phyloP scores from a whole-genome alignment of 2,329 filamentous ascomycete genomes.

The Fusarium burgessii region DNA sequence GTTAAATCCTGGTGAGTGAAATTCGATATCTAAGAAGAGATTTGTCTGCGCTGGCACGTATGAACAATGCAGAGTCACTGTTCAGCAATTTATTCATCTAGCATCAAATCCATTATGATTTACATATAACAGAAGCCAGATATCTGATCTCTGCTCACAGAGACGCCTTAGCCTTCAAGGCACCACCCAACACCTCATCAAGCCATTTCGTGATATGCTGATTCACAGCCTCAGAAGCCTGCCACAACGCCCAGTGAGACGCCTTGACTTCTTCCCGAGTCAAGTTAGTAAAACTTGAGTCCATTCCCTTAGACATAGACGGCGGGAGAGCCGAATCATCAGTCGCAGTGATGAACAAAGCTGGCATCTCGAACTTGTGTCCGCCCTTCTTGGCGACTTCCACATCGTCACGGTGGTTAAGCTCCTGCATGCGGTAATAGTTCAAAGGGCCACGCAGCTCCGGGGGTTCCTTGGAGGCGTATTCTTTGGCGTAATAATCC shows the following conservation, averaged over 20 bases:
- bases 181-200: conserved; percentile 55
- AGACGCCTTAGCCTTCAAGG: conserved; percentile 49
- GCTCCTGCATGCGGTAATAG: conserved; percentile 83
- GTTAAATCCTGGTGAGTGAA: no score
- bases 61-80: neutral
- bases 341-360: conserved; percentile 80
- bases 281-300: conserved; percentile 71
- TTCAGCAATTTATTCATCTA: neutral
- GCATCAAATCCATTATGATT: neutral
- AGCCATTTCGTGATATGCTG: conserved; percentile 75
- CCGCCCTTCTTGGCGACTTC: conserved; percentile 68
- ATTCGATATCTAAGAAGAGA: no score
- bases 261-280: conserved; percentile 74
- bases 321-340: conserved; percentile 80
- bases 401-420: conserved; percentile 83
- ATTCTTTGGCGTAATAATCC: conserved; percentile 81
- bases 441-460: conserved; percentile 85
- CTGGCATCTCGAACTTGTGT: conserved; percentile 67
- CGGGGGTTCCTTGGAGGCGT: conserved; percentile 63
- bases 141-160: conserved; percentile 30
- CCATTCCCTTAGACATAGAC: conserved; percentile 78
- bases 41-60: no score
- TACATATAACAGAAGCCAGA: neutral
- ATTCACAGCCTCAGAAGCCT: conserved; percentile 80
- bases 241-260: conserved; percentile 85